A percentile compares a stretch with the other conserved stretches of the same genome.
phyloP scores from a whole-genome alignment of 2,329 filamentous ascomycete genomes.

The Teratosphaeria pseudoeucalypti region DNA sequence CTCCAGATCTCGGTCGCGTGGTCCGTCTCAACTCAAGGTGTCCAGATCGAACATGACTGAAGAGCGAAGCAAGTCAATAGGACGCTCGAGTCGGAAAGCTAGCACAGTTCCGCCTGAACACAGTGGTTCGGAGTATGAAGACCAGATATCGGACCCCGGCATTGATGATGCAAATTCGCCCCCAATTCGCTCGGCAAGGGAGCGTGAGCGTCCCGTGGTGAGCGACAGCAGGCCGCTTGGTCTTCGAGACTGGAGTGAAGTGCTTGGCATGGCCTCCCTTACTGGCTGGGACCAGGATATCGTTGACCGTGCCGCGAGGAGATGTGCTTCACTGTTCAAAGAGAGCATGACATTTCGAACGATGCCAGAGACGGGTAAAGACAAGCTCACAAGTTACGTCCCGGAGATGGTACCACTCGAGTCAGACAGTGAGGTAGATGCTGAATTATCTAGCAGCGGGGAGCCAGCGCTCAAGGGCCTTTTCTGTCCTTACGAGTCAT shows the following conservation, averaged over 20 bases:
- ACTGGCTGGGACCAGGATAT: constrained; percentile 57
- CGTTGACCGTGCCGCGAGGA: constrained; percentile 57
- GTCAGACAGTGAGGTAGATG: neutral
- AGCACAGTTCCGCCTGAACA: neutral
- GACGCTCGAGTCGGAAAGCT: neutral
- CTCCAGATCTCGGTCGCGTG: constrained; percentile 6
- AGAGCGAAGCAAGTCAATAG: constrained; percentile 1
- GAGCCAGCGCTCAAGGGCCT: neutral
- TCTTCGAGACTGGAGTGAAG: constrained; percentile 72
- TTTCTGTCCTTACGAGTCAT: constrained; percentile 18
- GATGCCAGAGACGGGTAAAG: constrained; percentile 13
- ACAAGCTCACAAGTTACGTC: constrained; percentile 26
- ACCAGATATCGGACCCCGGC: neutral
- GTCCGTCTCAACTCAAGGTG: constrained; percentile 2
- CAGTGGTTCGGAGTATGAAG: neutral
- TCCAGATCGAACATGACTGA: neutral
- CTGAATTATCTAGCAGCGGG: neutral
- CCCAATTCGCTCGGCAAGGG: neutral
- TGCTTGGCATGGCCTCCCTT: constrained; percentile 67
- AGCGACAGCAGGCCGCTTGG: constrained; percentile 21
- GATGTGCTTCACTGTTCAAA: constrained; percentile 67
- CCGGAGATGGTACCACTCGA: constrained; percentile 24
- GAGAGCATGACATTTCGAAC: constrained; percentile 54
- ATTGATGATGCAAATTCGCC: neutral
- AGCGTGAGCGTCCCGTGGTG: neutral